phyloP scores from a whole-genome alignment of 345 rosid genomes.

The Reutealis trisperma region DNA sequence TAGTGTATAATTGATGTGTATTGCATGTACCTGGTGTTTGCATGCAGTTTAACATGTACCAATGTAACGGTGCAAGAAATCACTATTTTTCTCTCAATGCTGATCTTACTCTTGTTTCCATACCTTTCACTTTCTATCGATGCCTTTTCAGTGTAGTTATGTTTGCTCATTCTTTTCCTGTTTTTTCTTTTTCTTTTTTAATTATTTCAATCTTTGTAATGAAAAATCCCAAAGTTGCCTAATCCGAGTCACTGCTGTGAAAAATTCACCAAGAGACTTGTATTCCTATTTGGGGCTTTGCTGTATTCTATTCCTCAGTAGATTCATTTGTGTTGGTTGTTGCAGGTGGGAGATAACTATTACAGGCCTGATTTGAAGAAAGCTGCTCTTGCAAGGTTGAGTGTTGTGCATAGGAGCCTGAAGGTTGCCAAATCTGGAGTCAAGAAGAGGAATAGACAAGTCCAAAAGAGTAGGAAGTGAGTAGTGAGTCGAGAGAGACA shows the following conservation, averaged over 20 bases:
- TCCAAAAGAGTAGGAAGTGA: conserved; percentile 39
- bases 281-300: no score
- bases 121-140: no score
- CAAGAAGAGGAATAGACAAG: conserved; percentile 92
- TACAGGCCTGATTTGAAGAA: conserved; percentile 90
- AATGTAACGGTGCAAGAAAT: not conserved
- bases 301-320: not conserved
- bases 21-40: not conserved
- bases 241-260: not conserved
- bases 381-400: conserved; percentile 89
- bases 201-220: not conserved
- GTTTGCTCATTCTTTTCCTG: not conserved
- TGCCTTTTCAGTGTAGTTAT: not conserved
- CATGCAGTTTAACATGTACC: not conserved
- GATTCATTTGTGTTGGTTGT: not conserved
- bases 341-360: conserved; percentile 76
- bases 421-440: conserved; percentile 86
- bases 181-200: not conserved
- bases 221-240: no score
- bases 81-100: not conserved
- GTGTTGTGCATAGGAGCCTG: conserved; percentile 73
- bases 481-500: conserved; percentile 2
- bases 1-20: not conserved
- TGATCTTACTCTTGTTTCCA: no score
- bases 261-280: not conserved